Evolutionary conservation across 2,329 filamentous ascomycete genomes (phyloP).

Genomic region (Phyllosticta paracitricarpa): DNA sequence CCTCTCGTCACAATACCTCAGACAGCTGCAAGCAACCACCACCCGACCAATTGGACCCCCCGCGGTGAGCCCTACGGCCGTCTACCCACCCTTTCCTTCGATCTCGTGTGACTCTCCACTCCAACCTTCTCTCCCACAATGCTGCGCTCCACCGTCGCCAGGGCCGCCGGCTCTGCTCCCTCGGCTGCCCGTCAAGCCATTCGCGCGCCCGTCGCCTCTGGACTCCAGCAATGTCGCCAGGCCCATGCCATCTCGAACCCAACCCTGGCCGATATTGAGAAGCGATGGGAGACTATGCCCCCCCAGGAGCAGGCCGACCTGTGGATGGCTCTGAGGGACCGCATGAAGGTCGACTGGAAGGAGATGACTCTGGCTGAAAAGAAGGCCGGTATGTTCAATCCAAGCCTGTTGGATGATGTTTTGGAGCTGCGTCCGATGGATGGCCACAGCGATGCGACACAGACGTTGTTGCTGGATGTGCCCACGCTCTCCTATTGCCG

Average conservation of each 20-base stretch:
- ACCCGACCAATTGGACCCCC: conserved; percentile 26
- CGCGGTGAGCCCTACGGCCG: conserved; percentile 26
- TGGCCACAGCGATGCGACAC: neutral
- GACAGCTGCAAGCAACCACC: conserved; percentile 16
- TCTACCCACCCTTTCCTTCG: conserved; percentile 16
- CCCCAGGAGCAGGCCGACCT: conserved; percentile 98
- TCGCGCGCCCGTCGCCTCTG: conserved; percentile 14
- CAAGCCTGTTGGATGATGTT: neutral
- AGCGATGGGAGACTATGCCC: conserved; percentile 96
- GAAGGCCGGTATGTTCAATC: conserved; percentile 78
- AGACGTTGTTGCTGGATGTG: neutral
- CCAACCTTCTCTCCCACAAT: conserved; percentile 20
- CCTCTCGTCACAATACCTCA: conserved; percentile 8
- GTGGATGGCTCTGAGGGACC: conserved; percentile 96
- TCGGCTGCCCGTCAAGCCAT: conserved; percentile 21
- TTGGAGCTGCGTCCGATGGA: neutral
- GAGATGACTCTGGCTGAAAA: conserved; percentile 95
- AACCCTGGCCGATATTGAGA: conserved; percentile 95
- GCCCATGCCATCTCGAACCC: conserved; percentile 96
- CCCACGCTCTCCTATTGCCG: neutral
- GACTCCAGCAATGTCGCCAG: conserved; percentile 46
- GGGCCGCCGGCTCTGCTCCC: conserved; percentile 24
- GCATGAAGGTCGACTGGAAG: conserved; percentile 97
- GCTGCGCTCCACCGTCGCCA: conserved; percentile 30
- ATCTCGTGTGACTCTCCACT: conserved; percentile 27